Evolutionary conservation across 2,329 filamentous ascomycete genomes (phyloP), one percentile per base, ranked within the genome.

Genomic region (Calonectria ilicicola): DNA sequence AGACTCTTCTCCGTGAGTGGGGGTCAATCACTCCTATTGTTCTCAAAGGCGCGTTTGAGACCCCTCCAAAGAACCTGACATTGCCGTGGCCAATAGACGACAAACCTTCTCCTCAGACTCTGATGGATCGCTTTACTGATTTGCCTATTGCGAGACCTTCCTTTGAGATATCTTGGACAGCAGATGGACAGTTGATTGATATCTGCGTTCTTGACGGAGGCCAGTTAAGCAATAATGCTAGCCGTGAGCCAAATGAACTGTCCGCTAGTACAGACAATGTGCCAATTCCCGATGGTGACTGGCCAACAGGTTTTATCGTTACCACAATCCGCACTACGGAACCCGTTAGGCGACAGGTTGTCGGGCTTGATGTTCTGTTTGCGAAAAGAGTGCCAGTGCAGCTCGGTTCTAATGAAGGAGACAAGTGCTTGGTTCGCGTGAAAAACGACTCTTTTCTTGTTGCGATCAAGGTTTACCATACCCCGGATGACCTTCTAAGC

Each of bases 271-370:
- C 17, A 29, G 38, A 66, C 63, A 53, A 23, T 9, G 26, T 68
- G 7, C 23, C 56, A n/a, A n/a, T 72, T 8, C 65, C 49, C 6
- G 23, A 62, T 2, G 19, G 53, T 15, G 70, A 69, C 10, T 72
- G 70, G 70, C 23, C 68, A 15, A 38, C 44, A 9, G 66, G 47
- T 2, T 23, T 72, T 5, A n/a, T 69, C 19, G 21, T 65, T 6
- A 72, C 70, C 14, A 72, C 53, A 8, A 35, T 9, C 10, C 53
- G 49, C 23, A 35, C 35, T 1, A 29, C 46, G n/a, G 17, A 21
- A 6, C 26, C 46, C 3, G 32, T 26, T 6, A 21, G 17, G 19
- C 46, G 63, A 29, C 46, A 66, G 15, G 6, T 53, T 15, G 21
- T 66, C 14, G 63, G 63, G 17, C 32, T 66, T 10, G 47, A 53